phyloP scores from a whole-genome alignment of 2,329 filamentous ascomycete genomes.

The Malbranchea zuffiana region DNA sequence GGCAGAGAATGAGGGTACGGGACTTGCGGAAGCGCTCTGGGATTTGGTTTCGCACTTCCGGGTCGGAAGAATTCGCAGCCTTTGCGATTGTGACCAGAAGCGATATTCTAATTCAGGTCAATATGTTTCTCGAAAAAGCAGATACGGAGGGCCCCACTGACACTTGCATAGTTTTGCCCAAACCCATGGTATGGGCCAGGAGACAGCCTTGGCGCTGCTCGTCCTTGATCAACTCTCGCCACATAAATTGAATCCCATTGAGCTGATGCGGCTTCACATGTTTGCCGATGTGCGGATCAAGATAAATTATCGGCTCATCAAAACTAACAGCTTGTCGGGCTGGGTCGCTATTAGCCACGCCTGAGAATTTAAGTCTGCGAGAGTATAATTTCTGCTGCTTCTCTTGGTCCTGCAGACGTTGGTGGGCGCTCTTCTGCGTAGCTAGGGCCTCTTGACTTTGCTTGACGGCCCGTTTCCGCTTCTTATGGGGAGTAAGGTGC shows the following conservation, averaged over 20 bases:
- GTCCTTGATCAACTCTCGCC: constrained; percentile 65
- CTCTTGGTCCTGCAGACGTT: constrained; percentile 46
- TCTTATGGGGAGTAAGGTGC: constrained; percentile 32
- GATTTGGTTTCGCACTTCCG: constrained; percentile 52
- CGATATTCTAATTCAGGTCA: constrained; percentile 45
- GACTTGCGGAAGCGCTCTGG: constrained; percentile 52
- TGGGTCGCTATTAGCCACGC: constrained; percentile 31
- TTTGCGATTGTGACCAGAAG: constrained; percentile 65
- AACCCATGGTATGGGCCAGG: constrained; percentile 79
- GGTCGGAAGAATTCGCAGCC: constrained; percentile 50
- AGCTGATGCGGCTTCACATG: constrained; percentile 72
- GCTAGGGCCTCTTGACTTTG: constrained; percentile 42
- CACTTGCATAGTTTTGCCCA: constrained; percentile 88
- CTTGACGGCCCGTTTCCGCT: constrained; percentile 38
- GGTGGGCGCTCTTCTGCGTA: constrained; percentile 46
- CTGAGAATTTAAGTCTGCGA: constrained; percentile 23
- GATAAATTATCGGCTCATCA: constrained; percentile 36
- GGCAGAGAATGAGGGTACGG: constrained; percentile 63
- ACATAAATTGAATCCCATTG: constrained; percentile 73
- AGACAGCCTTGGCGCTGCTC: constrained; percentile 60
- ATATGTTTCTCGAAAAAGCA: not conserved
- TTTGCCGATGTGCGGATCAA: constrained; percentile 52
- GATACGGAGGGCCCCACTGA: constrained; percentile 25
- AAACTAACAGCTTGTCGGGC: constrained; percentile 37
- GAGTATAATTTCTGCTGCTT: constrained; percentile 35